Evolutionary conservation across 108 stramenopile species (phyloP).

Genomic region (Pseudonitzschia pungens): DNA sequence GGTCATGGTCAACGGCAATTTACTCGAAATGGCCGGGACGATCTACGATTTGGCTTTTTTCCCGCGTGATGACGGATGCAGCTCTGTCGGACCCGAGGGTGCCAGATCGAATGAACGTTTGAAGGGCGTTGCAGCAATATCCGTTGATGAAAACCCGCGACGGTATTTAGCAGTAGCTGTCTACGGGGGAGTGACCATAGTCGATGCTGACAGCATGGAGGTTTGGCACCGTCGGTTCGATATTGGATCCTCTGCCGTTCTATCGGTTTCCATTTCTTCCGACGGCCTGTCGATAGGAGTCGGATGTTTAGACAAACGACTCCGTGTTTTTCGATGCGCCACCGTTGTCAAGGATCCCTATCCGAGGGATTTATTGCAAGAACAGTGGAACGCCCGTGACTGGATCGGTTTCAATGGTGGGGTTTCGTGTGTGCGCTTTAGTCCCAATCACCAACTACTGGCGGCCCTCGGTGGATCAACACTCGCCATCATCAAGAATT

Average conservation of each 20-base stretch:
- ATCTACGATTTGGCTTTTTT: background rate
- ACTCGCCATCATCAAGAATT: background rate
- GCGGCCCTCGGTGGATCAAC: constrained; percentile 5
- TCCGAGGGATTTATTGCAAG: background rate
- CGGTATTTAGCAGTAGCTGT: background rate
- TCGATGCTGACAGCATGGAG: background rate
- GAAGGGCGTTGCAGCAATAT: background rate
- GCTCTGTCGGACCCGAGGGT: background rate
- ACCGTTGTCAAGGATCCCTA: background rate
- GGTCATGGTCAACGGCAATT: constrained; percentile 4
- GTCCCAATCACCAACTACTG: background rate
- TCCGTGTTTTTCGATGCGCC: background rate
- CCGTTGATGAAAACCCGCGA: background rate
- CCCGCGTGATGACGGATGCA: background rate
- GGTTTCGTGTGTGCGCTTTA: background rate
- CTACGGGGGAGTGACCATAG: constrained; percentile 6
- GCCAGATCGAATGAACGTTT: too few species aligned
- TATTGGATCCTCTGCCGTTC: constrained; percentile 3
- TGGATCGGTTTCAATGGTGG: constrained; percentile 2
- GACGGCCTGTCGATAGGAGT: constrained; percentile 4
- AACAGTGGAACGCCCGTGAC: background rate
- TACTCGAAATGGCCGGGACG: constrained; percentile 2
- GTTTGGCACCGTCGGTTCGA: background rate
- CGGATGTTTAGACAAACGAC: constrained; percentile 1
- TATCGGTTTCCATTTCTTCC: background rate